Conservation (phyloP, 305 asterid species). For the Euphrasia arctica region DNA sequence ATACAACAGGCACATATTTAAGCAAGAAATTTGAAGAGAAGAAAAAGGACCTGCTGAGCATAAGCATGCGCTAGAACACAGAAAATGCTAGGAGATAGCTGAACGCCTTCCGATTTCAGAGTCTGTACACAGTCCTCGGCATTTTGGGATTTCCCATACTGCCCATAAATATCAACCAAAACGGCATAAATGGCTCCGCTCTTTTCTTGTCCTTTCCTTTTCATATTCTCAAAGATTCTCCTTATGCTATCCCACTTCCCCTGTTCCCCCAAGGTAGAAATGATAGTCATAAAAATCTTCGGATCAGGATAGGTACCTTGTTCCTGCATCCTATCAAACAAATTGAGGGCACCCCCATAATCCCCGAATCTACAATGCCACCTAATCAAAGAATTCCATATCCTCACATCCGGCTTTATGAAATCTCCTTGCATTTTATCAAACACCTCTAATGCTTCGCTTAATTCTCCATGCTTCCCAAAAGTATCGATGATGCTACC, state of each 20-base stretch:
- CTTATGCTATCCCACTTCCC: slow-evolving; percentile 70
- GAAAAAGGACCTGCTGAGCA: slow-evolving; percentile 70
- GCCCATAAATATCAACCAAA: slow-evolving; percentile 84
- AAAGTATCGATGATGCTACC: slow-evolving; percentile 81
- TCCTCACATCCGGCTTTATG: slow-evolving; percentile 62
- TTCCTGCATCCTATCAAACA: slow-evolving; percentile 74
- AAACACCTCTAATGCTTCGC: slow-evolving; percentile 62
- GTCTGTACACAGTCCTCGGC: slow-evolving; percentile 64
- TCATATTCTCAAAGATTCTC: slow-evolving; percentile 51
- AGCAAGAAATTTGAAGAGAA: neutral
- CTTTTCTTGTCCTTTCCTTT: slow-evolving; percentile 57
- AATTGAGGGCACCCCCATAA: slow-evolving; percentile 45
- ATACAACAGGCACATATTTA: neutral
- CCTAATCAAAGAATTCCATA: slow-evolving; percentile 81
- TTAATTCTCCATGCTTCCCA: slow-evolving; percentile 76
- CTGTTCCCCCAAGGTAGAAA: slow-evolving; percentile 69
- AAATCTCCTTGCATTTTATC: slow-evolving; percentile 64
- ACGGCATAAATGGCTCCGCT: slow-evolving; percentile 75
- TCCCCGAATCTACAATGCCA: slow-evolving; percentile 85
- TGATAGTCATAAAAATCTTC: slow-evolving; percentile 55
- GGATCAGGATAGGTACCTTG: slow-evolving; percentile 85
- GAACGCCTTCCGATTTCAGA: slow-evolving; percentile 62
- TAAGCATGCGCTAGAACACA: slow-evolving; percentile 89
- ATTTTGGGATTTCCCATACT: slow-evolving; percentile 63
- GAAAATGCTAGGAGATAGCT: slow-evolving; percentile 63